Conservation (phyloP, 176 grass and related monocot genomes). For the Hyparrhenia diplandra region DNA sequence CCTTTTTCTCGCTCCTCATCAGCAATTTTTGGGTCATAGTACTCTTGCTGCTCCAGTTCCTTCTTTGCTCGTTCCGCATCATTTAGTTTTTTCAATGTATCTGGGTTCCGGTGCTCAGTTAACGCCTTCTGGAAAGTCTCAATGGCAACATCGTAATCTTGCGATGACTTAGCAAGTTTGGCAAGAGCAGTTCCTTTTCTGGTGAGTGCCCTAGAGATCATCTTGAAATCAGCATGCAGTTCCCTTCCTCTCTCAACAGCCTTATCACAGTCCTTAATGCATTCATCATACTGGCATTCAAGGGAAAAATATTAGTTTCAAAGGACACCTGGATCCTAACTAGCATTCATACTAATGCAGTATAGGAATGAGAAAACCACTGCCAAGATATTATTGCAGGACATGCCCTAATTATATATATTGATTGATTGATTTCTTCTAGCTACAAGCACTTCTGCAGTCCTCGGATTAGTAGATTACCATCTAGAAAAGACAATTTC, state of each 20-base stretch:
- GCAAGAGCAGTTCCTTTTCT: slow-evolving; percentile 92
- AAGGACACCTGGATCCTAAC: neutral
- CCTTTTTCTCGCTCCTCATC: slow-evolving; percentile 98
- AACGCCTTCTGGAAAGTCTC: slow-evolving; percentile 94
- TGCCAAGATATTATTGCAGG: neutral
- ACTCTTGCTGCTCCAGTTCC: slow-evolving; percentile 92
- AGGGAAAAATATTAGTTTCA: slow-evolving; percentile 1
- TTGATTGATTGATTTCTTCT: neutral
- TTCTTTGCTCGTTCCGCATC: slow-evolving; percentile 92
- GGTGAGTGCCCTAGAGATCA: slow-evolving; percentile 88
- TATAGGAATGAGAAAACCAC: neutral
- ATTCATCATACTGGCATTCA: slow-evolving; percentile 67
- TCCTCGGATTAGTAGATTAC: neutral
- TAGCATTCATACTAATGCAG: too few relatives aligned
- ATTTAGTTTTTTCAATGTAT: slow-evolving; percentile 86
- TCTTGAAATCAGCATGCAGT: slow-evolving; percentile 90
- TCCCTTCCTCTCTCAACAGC: slow-evolving; percentile 97
- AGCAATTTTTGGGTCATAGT: slow-evolving; percentile 79
- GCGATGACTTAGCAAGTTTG: slow-evolving; percentile 82
- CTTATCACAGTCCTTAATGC: slow-evolving; percentile 95
- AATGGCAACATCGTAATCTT: slow-evolving; percentile 82
- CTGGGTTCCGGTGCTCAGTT: slow-evolving; percentile 94
- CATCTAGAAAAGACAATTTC: neutral
- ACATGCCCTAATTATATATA: neutral
- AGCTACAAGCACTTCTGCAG: neutral